A percentile compares a stretch with the other conserved stretches of the same genome.
These are phyloP conservation scores for Cucurbitaria berberidis DNA, from an alignment of 2,329 filamentous ascomycete species.

Conservation along the genomic window DNA sequence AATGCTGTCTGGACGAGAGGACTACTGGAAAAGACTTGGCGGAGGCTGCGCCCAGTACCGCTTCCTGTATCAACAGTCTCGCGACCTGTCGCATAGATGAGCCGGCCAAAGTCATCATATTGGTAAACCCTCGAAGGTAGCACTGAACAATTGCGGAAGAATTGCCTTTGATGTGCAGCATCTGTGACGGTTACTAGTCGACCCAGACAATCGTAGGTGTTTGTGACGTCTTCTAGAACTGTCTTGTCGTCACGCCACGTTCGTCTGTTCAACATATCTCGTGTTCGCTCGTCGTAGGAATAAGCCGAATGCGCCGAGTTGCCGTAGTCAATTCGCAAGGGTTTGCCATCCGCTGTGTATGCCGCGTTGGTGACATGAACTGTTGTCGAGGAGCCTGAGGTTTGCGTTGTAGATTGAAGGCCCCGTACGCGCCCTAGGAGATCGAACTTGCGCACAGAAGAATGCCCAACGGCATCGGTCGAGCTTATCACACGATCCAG, in stretches of 20 bases:
- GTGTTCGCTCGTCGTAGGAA: not conserved
- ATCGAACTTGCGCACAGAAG: not conserved
- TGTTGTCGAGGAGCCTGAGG: not conserved
- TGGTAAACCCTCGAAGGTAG: constrained; percentile 6
- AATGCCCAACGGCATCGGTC: not conserved
- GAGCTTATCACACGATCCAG: not conserved
- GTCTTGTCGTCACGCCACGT: not conserved
- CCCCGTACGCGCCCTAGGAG: not conserved
- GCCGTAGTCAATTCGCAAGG: not conserved
- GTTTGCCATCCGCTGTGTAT: not conserved
- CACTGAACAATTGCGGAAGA: constrained; percentile 2
- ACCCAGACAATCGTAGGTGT: not conserved
- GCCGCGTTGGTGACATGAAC: not conserved
- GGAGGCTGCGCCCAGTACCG: too few species aligned
- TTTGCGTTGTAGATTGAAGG: not conserved
- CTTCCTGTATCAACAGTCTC: too few species aligned
- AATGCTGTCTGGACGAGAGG: too few species aligned
- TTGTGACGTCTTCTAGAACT: not conserved
- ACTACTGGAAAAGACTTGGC: too few species aligned
- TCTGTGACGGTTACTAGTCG: not conserved
- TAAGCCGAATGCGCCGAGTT: not conserved
- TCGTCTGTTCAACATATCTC: not conserved
- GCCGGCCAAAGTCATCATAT: constrained; percentile 24
- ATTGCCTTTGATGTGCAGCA: not conserved
- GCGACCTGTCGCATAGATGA: constrained; percentile 25